phyloP scores from a whole-genome alignment of 306 rosid species.

The Phaseolus lunatus region DNA sequence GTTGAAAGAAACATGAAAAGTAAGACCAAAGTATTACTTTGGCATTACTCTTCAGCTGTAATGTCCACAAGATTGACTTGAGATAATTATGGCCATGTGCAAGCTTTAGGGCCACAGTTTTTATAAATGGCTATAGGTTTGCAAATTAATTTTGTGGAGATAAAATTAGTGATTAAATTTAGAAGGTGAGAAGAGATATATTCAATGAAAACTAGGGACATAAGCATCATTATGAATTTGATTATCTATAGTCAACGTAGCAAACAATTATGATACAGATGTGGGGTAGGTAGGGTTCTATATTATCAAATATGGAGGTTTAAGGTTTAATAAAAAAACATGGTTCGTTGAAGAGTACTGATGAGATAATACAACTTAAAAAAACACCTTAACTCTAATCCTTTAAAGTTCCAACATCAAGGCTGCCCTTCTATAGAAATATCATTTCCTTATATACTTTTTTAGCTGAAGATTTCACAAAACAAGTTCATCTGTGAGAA shows the following conservation, averaged over 20 bases:
- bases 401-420: no score
- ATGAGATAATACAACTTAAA: background rate
- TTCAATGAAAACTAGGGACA: background rate
- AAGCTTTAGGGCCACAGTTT: background rate
- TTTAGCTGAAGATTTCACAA: no score
- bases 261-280: background rate
- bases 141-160: conserved; percentile 20
- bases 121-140: background rate
- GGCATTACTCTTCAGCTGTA: conserved; percentile 15
- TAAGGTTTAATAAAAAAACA: background rate
- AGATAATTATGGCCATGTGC: conserved; percentile 3
- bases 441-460: no score
- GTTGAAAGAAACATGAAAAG: conserved; percentile 13
- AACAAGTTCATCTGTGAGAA: no score
- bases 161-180: background rate
- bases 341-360: background rate
- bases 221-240: background rate
- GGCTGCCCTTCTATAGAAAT: no score
- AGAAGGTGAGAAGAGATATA: background rate
- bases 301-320: background rate
- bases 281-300: background rate
- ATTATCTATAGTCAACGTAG: background rate
- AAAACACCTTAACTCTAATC: no score
- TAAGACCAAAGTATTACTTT: conserved; percentile 32
- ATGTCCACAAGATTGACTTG: conserved; percentile 4